Percentiles rank a stretch among this genome's conserved stretches.
These are phyloP conservation scores for Cyberlindnera petersonii DNA, from an alignment of 805 yeast genomes.

Conservation along the genomic window DNA sequence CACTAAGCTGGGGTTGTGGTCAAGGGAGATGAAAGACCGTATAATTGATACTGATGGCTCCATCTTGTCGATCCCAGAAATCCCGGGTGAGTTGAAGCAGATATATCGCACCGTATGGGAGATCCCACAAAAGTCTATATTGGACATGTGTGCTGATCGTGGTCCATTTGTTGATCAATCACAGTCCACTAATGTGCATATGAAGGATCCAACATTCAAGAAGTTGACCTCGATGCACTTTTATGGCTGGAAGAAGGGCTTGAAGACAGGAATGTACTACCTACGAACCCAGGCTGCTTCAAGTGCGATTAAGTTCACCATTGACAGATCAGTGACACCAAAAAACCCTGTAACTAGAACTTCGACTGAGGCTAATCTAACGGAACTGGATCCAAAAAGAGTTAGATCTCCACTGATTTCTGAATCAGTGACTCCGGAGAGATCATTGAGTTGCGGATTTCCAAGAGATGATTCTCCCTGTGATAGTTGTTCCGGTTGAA, in stretches of 20 bases:
- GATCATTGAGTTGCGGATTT: slow-evolving; percentile 1
- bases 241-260: slow-evolving; percentile 97
- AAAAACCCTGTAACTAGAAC: background rate
- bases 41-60: slow-evolving; percentile 81
- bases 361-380: background rate
- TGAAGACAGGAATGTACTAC: slow-evolving; percentile 98
- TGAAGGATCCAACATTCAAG: slow-evolving; percentile 90
- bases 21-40: slow-evolving; percentile 67
- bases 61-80: slow-evolving; percentile 63
- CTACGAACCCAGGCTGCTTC: slow-evolving; percentile 96
- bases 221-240: slow-evolving; percentile 97
- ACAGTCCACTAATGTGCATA: slow-evolving; percentile 85
- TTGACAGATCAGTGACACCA: slow-evolving; percentile 29
- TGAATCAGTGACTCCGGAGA: background rate
- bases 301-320: slow-evolving; percentile 91
- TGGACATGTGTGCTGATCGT: slow-evolving; percentile 75
- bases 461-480: slow-evolving; percentile 8
- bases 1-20: slow-evolving; percentile 80
- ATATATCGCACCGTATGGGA: slow-evolving; percentile 86
- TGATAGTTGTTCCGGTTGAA: slow-evolving; percentile 10
- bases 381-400: background rate
- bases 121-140: slow-evolving; percentile 76
- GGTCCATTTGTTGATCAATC: slow-evolving; percentile 92
- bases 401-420: background rate
- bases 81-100: slow-evolving; percentile 71